phyloP scores from a whole-genome alignment of 2,329 filamentous ascomycete species.

The Xylariales sp. region DNA sequence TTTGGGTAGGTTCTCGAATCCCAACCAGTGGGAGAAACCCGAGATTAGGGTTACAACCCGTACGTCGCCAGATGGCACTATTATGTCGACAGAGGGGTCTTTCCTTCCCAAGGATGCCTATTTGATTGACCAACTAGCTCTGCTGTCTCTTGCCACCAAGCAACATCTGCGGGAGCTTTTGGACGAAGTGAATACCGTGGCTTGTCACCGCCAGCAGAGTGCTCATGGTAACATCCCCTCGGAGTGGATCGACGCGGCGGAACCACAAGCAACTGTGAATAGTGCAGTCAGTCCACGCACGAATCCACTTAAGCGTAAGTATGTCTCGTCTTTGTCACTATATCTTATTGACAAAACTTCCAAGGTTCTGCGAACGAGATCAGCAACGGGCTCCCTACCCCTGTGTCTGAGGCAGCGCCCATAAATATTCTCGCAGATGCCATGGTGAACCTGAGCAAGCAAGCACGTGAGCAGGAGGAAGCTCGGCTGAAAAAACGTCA shows the following conservation, averaged over 20 bases:
- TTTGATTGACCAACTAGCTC: constrained; percentile 75
- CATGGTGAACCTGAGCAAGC: constrained; percentile 58
- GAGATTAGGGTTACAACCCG: constrained; percentile 50
- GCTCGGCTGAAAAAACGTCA: constrained; percentile 63
- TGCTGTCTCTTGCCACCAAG: constrained; percentile 78
- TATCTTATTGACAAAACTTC: constrained; percentile 31
- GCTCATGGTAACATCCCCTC: constrained; percentile 75
- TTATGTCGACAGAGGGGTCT: constrained; percentile 59
- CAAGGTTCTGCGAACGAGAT: constrained; percentile 32
- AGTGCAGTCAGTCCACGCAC: constrained; percentile 48
- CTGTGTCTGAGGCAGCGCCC: constrained; percentile 43
- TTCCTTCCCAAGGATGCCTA: constrained; percentile 72
- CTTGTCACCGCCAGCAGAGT: constrained; percentile 67
- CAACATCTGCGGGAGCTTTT: constrained; percentile 71
- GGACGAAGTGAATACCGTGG: constrained; percentile 69
- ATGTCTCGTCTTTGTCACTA: no score
- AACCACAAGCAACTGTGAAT: constrained; percentile 30
- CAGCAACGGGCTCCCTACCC: constrained; percentile 38
- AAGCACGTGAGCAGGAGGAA: constrained; percentile 70
- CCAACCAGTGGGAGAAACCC: constrained; percentile 45
- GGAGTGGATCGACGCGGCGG: constrained; percentile 71
- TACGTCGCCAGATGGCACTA: constrained; percentile 54
- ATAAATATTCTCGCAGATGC: constrained; percentile 45
- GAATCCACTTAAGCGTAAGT: constrained; percentile 58
- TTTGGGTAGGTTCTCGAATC: constrained; percentile 44